Base-by-base conservation (phyloP, 1,139 yeast species). In the Candida dubliniensis region DNA sequence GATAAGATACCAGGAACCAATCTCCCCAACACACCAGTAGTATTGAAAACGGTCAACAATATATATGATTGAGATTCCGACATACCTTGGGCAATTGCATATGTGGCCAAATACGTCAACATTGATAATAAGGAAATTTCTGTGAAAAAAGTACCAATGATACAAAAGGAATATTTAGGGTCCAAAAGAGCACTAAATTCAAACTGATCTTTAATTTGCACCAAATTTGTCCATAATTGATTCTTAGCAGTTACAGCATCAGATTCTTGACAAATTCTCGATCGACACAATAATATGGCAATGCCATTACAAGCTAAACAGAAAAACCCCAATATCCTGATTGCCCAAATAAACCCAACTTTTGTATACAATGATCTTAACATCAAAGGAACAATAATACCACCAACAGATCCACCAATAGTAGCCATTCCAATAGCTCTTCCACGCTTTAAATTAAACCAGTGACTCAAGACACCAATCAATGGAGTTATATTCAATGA, bases 21-120 rank as follows among this genome's bases (percentile, higher is more conserved):
- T 47, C 89, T 64, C 1, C 88, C 89, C 3, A 74, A 50, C 12
- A 81, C 69, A 5, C 88, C 87, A 2, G 78, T 66, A 1, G 81
- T 83, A 60, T 82, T 84, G 53, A 74, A 68, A 8, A 79, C 68
- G 0, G 87, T 81, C 32, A 82, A 66, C 29, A 82, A 60, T 11
- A 78, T 53, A 53, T 78, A 77, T 0, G 86, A 68, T 6, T 69
- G 60, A n/a, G 79, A 69, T 50, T 77, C 77, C 5, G 77, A 61
- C 56, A 73, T 70, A 0, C 87, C 87, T 44, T 71, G 71, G 11
- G 74, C 69, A 15, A 78, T 60, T 0, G 82, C 80, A 57, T 78
- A 81, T 2, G 83, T 75, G 0, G 84, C 75, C 44, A 77, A 69
- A 54, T 79, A 82, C 0, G 86, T 79, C 43, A 74, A 57, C 2